Percentiles rank a stretch among this genome's conserved stretches.
These are phyloP conservation scores for Neurospora sp. DNA, from an alignment of 495 filamentous ascomycete genomes.

Conservation along the genomic window DNA sequence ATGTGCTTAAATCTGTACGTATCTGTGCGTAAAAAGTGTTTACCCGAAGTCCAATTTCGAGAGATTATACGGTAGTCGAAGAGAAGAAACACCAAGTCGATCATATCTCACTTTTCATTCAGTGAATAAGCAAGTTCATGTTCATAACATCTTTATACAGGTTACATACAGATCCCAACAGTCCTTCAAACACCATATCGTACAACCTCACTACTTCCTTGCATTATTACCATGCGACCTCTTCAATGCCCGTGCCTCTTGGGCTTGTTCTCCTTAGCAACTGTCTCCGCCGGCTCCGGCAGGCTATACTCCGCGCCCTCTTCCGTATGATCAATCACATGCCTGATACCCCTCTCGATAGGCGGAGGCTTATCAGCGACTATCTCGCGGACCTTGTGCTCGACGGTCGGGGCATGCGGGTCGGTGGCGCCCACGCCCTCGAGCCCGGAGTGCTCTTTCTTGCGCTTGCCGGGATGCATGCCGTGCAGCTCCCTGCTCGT, in stretches of 20 bases:
- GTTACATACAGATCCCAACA: background rate
- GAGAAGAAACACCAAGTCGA: background rate
- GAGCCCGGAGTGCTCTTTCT: conserved; percentile 43
- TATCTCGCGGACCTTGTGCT: conserved; percentile 21
- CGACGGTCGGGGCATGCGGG: conserved; percentile 16
- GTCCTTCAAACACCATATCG: background rate
- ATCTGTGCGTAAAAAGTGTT: too few species aligned
- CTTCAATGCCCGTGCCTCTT: background rate
- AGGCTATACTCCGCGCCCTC: conserved; percentile 9
- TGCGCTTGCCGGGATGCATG: conserved; percentile 30
- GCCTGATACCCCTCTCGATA: conserved; percentile 1
- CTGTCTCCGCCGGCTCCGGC: conserved; percentile 35
- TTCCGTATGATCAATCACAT: too few species aligned
- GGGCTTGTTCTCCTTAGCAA: conserved; percentile 29
- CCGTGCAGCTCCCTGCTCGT: conserved; percentile 48
- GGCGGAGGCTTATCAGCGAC: conserved; percentile 12
- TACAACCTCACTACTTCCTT: background rate
- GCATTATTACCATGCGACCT: background rate
- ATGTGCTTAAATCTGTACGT: too few species aligned
- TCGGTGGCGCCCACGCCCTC: conserved; percentile 39
- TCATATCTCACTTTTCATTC: background rate
- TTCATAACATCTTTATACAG: background rate
- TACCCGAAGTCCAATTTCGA: too few species aligned
- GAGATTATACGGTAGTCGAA: background rate
- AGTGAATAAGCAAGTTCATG: background rate